Evolutionary conservation across 176 grass and related monocot genomes (phyloP), one percentile per base, ranked within the genome.

Genomic region (Elymus sibiricus): DNA sequence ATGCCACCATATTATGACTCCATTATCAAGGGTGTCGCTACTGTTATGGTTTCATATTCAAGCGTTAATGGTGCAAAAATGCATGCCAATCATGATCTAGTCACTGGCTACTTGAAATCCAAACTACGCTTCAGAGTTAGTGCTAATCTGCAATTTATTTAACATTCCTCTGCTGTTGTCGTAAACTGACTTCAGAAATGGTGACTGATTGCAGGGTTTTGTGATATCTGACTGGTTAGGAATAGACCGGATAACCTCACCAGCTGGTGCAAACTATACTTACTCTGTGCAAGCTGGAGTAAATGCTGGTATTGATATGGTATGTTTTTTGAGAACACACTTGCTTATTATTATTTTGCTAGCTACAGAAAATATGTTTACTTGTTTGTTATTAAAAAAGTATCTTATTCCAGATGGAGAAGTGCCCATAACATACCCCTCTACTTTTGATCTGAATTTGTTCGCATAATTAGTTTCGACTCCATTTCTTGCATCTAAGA

Each of bases 41-140:
- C 96, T 60, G 75, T 98, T 83, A 98, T 98, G 96, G 93, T 98
- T 19, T 98, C 96, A 86, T 98, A 95, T 78, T 95, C 96, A 81
- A 98, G 96, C 69, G 84, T 94, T 91, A 98, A 98, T 87, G 93
- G 96, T 64, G 82, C 82, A 56, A 98, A 98, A 86, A 98, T 98
- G 96, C 93, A 98, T 86, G 91, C 90, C 42, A 95, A 98, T 79
- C 66, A 79, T 87, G 89, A 98, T 83, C 58, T 98, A 42, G 81
- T 98, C 56, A 95, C 96, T 84, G 84, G 77, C 32, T 98, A 95
- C 77, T 84, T 98, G 44, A 98, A 98, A 84, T 92, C 92, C 40
- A 95, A 85, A 82, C 88, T 98, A 12, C 87, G 61, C 72, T 98
- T 98, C 59, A 89, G 96, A 87, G 96, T 98, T 65, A 80, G 83